Conservation (phyloP, 345 rosid species). For the Arabidopsis arenosa region DNA sequence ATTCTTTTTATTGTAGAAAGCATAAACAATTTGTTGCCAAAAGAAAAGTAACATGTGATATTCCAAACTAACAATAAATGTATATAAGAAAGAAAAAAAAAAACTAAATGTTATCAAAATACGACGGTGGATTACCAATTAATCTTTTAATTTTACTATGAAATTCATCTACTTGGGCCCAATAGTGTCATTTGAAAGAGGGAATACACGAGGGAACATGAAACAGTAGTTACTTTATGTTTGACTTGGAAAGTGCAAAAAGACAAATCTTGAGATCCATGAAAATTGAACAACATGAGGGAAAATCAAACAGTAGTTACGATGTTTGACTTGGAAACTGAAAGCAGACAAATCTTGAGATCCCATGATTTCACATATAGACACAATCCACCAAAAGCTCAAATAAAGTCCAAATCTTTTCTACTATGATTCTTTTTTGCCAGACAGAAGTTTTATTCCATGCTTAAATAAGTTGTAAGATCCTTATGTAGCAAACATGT, state of each 20-base stretch:
- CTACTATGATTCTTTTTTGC: conserved; percentile 19
- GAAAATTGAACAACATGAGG: background rate
- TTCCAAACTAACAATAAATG: background rate
- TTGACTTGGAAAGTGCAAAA: conserved; percentile 39
- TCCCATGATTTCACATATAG: conserved; percentile 29
- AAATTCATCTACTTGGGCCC: conserved; percentile 16
- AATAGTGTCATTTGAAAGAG: conserved; percentile 25
- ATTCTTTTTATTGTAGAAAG: background rate
- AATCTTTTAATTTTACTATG: background rate
- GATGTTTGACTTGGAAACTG: conserved; percentile 30
- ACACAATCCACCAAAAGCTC: conserved; percentile 32
- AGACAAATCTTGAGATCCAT: conserved; percentile 36
- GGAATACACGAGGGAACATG: conserved; percentile 29
- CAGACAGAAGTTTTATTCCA: conserved; percentile 7
- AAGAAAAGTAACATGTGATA: background rate
- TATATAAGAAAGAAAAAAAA: background rate
- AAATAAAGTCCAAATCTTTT: conserved; percentile 26
- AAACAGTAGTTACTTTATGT: conserved; percentile 41
- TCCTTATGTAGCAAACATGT: background rate
- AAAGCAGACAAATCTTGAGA: conserved; percentile 33
- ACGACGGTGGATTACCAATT: background rate
- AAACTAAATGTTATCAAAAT: background rate
- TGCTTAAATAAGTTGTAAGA: conserved; percentile 16
- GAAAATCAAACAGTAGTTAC: conserved; percentile 38
- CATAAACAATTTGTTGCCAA: background rate